Evolutionary conservation across 345 rosid genomes (phyloP).

Genomic region (Alliaria petiolata): DNA sequence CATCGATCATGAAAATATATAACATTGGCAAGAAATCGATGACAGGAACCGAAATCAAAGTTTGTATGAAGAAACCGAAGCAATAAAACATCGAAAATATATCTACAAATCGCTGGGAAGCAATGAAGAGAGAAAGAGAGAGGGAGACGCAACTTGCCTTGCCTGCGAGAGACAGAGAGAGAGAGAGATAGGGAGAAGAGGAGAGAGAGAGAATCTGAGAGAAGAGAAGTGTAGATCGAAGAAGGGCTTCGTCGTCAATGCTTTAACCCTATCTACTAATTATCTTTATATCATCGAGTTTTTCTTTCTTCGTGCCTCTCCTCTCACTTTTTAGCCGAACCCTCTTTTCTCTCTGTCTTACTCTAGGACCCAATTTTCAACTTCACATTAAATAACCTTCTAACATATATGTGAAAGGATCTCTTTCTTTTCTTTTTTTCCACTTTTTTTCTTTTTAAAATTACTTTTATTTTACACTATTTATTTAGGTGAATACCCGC

Average conservation of each 20-base stretch:
- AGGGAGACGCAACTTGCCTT: slow-evolving; percentile 25
- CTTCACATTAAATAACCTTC: neutral
- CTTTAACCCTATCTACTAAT: slow-evolving; percentile 30
- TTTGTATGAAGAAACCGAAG: neutral
- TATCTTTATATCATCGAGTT: neutral
- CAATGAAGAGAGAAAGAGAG: neutral
- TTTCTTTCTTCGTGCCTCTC: neutral
- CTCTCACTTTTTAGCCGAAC: neutral
- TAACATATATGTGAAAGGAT: neutral
- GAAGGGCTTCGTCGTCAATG: slow-evolving; percentile 17
- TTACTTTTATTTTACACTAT: too few relatives aligned
- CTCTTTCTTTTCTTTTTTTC: neutral
- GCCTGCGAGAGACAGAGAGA: slow-evolving; percentile 17
- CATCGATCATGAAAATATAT: neutral
- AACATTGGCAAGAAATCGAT: slow-evolving; percentile 10
- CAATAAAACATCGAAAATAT: too few relatives aligned
- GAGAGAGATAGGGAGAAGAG: neutral
- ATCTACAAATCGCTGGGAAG: too few relatives aligned
- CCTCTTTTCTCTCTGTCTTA: neutral
- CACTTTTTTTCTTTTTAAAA: neutral
- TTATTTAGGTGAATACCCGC: too few relatives aligned
- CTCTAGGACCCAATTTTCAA: neutral
- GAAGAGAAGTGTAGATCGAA: slow-evolving; percentile 25
- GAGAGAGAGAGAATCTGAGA: neutral
- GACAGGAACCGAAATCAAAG: neutral